These are phyloP conservation scores for Dryas octopetala DNA, from an alignment of 306 rosid genomes.

Conservation along the genomic window DNA sequence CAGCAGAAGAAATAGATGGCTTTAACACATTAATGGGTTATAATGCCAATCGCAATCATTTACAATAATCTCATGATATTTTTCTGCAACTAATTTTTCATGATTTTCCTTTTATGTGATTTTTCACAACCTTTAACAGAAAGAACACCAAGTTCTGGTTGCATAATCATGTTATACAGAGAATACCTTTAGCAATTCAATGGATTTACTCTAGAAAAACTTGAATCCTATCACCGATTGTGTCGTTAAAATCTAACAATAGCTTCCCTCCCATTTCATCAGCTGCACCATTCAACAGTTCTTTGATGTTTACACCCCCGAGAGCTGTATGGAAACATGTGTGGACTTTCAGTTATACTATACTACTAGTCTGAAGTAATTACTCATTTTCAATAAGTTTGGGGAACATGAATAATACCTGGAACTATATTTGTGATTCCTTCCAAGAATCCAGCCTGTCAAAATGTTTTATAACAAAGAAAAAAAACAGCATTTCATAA, in stretches of 20 bases:
- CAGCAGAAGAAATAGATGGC: too few relatives aligned
- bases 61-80: too few relatives aligned
- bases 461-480: not conserved
- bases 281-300: slow-evolving; percentile 68
- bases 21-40: too few relatives aligned
- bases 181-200: not conserved
- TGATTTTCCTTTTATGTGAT: too few relatives aligned
- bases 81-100: too few relatives aligned
- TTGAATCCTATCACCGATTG: slow-evolving; percentile 84
- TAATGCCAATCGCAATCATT: too few relatives aligned
- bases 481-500: slow-evolving; percentile 15
- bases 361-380: slow-evolving; percentile 12
- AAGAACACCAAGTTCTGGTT: too few relatives aligned
- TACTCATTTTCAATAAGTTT: slow-evolving; percentile 10
- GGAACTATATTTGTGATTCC: slow-evolving; percentile 88
- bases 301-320: slow-evolving; percentile 84
- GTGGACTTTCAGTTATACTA: slow-evolving; percentile 21
- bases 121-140: too few relatives aligned
- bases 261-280: slow-evolving; percentile 80
- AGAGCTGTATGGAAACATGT: slow-evolving; percentile 51
- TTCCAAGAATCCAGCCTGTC: slow-evolving; percentile 95
- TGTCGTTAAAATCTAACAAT: slow-evolving; percentile 73
- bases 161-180: not conserved
- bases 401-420: slow-evolving; percentile 47
- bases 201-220: slow-evolving; percentile 66